Conservation (phyloP, 163 green algal species). For the Coccomyxa subellipsoidea region DNA sequence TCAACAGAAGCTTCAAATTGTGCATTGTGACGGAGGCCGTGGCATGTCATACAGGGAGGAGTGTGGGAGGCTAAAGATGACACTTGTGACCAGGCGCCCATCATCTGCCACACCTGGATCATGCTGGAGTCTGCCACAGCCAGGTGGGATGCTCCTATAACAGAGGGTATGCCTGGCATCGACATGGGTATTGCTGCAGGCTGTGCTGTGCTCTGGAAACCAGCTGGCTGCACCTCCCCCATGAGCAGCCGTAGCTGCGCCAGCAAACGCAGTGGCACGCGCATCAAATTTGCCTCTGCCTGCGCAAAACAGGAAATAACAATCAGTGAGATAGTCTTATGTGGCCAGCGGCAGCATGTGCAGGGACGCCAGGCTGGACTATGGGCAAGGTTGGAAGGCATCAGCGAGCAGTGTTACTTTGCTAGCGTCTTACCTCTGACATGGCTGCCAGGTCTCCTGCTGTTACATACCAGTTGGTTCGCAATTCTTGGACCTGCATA, state of each 20-base stretch:
- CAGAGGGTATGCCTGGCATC: neutral
- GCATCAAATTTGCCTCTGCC: neutral
- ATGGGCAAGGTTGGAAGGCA: neutral
- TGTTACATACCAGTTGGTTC: constrained; percentile 31
- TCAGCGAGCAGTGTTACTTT: neutral
- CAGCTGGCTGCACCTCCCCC: neutral
- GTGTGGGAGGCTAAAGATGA: no score
- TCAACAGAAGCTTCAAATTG: no score
- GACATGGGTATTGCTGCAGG: no score
- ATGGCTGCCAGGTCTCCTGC: constrained; percentile 33
- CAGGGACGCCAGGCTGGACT: neutral
- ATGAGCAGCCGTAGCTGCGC: neutral
- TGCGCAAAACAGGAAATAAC: neutral
- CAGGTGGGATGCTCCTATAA: no score
- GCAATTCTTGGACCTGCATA: constrained; percentile 10
- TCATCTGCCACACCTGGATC: no score
- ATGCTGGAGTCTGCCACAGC: no score
- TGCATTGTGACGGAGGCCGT: no score
- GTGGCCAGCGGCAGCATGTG: no score
- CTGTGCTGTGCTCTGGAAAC: neutral
- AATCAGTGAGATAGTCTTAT: no score
- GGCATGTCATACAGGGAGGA: no score
- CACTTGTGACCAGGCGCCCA: no score
- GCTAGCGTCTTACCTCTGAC: constrained; percentile 16
- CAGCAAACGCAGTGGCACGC: neutral